Evolutionary conservation across 2,329 filamentous ascomycete genomes (phyloP), one percentile per base, ranked within the genome.

Genomic region (Verticillium isaacii): DNA sequence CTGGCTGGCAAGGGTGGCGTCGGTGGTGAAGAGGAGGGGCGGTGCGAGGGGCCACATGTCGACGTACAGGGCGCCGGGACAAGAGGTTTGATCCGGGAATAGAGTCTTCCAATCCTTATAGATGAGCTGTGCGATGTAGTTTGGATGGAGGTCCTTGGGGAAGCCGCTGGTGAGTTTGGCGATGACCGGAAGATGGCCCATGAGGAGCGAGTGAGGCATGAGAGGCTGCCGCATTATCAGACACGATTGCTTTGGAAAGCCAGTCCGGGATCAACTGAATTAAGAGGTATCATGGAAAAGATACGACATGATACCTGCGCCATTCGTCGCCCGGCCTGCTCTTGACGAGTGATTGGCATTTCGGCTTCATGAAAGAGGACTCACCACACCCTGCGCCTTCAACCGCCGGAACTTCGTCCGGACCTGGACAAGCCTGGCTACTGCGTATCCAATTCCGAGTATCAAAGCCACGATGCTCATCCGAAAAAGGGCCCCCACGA

Each of bases 11-110:
- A 68, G 55, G n/a, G 66, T 60, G 2, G 65, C 58, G 58, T 67
- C 63, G 25, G 70, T 57, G 17, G 64, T 64, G 34, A 71, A 59
- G 12, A 66, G 54, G 14, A 62, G 37, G 6, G 68, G 66, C 11
- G 64, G 58, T 1, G 59, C 61, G 19, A 74, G 61, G 0, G 72
- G 72, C 72, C 72, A 74, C 12, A 66, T 63, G 58, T 74, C 72
- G 29, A 73, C 34, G 56, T 71, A 73, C 34, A 66, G 72, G 5
- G 69, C 71, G 29, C 70, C 69, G 1, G 65, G 60, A 0, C 65
- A 60, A 23, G 71, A 70, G 70, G 50, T 60, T 60, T 15, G 57
- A 19, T 52, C 45, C 8, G 45, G 45, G 9, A 52, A 52, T 14
- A 52, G 9, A 8, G 45, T 52, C 19, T 14, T n/a, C 45, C 45